Conservation (phyloP, 2,329 filamentous ascomycete genomes). For the Calonectria pteridis region DNA sequence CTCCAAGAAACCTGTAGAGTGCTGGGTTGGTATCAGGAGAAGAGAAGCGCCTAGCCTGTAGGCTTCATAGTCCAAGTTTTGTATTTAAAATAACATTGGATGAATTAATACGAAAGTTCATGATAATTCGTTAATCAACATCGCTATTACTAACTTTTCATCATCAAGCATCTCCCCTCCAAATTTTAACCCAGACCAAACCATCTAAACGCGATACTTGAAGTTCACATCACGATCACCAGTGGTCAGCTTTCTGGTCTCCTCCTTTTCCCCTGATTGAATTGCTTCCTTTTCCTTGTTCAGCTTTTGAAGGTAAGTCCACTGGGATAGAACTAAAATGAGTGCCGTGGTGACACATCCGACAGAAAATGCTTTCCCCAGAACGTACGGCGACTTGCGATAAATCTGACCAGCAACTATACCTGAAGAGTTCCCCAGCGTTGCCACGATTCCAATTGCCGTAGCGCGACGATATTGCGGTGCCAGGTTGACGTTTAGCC, state of each 20-base stretch:
- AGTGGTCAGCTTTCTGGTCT: background rate
- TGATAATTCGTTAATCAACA: background rate
- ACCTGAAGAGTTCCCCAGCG: constrained; percentile 48
- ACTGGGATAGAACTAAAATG: background rate
- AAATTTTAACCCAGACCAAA: background rate
- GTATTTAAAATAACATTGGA: background rate
- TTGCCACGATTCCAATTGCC: constrained; percentile 57
- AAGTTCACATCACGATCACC: constrained; percentile 6
- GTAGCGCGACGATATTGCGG: constrained; percentile 57
- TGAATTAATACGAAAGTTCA: background rate
- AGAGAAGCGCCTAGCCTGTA: background rate
- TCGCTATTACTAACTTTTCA: background rate
- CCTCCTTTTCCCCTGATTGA: background rate
- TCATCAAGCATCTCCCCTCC: background rate
- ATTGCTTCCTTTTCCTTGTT: constrained; percentile 12
- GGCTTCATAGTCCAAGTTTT: background rate
- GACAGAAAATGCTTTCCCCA: constrained; percentile 13
- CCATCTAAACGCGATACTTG: background rate
- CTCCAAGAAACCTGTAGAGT: constrained; percentile 30
- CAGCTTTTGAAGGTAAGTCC: background rate
- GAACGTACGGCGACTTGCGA: constrained; percentile 39
- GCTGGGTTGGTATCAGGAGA: constrained; percentile 29
- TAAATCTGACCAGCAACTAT: constrained; percentile 53
- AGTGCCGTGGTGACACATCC: background rate
- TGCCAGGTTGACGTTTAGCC: constrained; percentile 58